Evolutionary conservation across 805 yeast species (phyloP).

Genomic region (Zygosaccharomyces rouxii): DNA sequence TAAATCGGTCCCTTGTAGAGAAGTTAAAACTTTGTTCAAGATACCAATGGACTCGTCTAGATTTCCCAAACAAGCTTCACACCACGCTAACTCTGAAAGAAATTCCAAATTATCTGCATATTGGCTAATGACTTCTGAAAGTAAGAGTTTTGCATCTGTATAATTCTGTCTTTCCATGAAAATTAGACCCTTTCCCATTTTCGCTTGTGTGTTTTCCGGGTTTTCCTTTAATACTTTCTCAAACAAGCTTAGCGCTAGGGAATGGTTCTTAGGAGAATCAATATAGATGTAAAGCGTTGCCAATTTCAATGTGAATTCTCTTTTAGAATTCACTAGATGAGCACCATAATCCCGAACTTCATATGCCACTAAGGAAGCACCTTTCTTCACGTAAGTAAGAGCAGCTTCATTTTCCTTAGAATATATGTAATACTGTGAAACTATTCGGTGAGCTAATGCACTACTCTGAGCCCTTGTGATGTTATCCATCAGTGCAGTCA

Average conservation of each 20-base stretch:
- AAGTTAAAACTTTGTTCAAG: slow-evolving; percentile 25
- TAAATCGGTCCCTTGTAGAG: slow-evolving; percentile 48
- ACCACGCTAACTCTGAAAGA: slow-evolving; percentile 72
- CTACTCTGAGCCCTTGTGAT: slow-evolving; percentile 43
- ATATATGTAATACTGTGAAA: slow-evolving; percentile 55
- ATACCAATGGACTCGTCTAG: slow-evolving; percentile 42
- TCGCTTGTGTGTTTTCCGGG: slow-evolving; percentile 53
- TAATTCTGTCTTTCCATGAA: slow-evolving; percentile 60
- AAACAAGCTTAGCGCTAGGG: slow-evolving; percentile 67
- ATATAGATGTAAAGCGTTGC: slow-evolving; percentile 77
- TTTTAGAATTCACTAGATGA: slow-evolving; percentile 47
- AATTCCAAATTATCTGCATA: slow-evolving; percentile 57
- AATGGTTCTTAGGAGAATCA: slow-evolving; percentile 86
- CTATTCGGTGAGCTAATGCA: slow-evolving; percentile 61
- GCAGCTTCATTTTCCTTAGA: slow-evolving; percentile 61
- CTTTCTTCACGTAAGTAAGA: slow-evolving; percentile 53
- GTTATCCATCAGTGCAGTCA: slow-evolving; percentile 49
- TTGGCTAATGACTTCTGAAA: slow-evolving; percentile 47
- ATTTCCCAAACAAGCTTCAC: slow-evolving; percentile 53
- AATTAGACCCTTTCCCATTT: slow-evolving; percentile 79
- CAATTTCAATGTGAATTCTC: slow-evolving; percentile 56
- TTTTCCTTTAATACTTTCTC: slow-evolving; percentile 50
- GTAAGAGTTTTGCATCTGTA: slow-evolving; percentile 48
- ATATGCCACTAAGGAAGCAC: slow-evolving; percentile 52
- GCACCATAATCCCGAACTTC: slow-evolving; percentile 45